These are phyloP conservation scores for Ceratorhiza oryzae-sativae DNA, from an alignment of 1,284 basidiomycete genomes.

Conservation along the genomic window DNA sequence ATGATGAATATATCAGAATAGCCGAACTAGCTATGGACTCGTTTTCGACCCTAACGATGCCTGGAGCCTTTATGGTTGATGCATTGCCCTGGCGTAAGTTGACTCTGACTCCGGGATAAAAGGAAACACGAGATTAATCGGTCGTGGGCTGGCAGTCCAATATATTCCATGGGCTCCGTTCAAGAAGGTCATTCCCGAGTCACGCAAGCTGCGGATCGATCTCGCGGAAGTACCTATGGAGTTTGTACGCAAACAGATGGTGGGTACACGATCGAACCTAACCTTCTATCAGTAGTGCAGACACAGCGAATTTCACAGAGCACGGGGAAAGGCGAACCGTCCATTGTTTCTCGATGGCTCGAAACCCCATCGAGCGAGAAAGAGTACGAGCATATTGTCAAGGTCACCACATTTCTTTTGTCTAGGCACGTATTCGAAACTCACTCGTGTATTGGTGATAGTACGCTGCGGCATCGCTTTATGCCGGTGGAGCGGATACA, in stretches of 20 bases:
- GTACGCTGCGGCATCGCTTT: slow-evolving; percentile 22
- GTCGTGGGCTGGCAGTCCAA: slow-evolving; percentile 1
- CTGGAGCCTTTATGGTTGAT: slow-evolving; percentile 20
- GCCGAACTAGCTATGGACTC: slow-evolving; percentile 6
- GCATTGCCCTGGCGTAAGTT: slow-evolving; percentile 17
- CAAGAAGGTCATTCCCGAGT: not conserved
- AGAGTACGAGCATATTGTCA: not conserved
- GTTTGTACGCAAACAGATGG: slow-evolving; percentile 6
- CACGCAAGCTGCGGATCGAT: not conserved
- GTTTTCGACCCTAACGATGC: not conserved
- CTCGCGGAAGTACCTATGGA: slow-evolving; percentile 6
- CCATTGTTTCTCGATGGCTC: slow-evolving; percentile 15
- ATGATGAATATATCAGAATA: slow-evolving; percentile 8
- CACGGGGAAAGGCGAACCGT: not conserved
- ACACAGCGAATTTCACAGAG: not conserved
- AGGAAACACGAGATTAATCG: no score
- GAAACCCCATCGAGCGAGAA: not conserved
- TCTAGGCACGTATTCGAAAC: no score
- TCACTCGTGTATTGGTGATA: no score
- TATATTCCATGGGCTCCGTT: slow-evolving; percentile 18
- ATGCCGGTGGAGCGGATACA: slow-evolving; percentile 29
- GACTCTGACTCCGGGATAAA: not conserved
- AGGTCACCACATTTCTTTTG: not conserved
- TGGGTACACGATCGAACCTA: not conserved
- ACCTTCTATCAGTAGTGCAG: not conserved